phyloP scores from a whole-genome alignment of 495 filamentous ascomycete genomes.

The Hypoxylon trugodes region DNA sequence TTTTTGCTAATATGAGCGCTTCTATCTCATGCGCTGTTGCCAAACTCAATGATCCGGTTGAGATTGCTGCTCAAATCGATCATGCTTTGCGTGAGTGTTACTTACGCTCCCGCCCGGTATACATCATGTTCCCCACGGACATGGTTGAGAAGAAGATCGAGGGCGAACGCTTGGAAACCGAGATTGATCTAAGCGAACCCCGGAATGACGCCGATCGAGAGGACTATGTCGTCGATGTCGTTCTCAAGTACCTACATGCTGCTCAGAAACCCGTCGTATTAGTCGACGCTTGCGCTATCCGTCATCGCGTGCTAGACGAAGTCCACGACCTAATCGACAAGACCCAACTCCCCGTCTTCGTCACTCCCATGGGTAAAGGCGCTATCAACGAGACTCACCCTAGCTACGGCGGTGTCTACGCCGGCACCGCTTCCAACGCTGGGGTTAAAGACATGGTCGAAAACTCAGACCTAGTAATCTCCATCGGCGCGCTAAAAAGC shows the following conservation, averaged over 20 bases:
- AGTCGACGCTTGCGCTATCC: slow-evolving; percentile 90
- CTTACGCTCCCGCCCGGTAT: slow-evolving; percentile 77
- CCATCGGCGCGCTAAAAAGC: slow-evolving; percentile 80
- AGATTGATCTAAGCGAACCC: slow-evolving; percentile 71
- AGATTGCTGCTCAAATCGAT: slow-evolving; percentile 80
- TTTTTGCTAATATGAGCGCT: slow-evolving; percentile 81
- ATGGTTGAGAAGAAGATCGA: slow-evolving; percentile 83
- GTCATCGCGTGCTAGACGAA: slow-evolving; percentile 78
- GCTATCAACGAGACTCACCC: slow-evolving; percentile 80
- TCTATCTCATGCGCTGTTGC: slow-evolving; percentile 75
- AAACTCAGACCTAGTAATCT: slow-evolving; percentile 81
- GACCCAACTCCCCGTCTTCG: slow-evolving; percentile 81
- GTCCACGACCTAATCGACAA: slow-evolving; percentile 79
- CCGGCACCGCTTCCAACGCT: slow-evolving; percentile 76
- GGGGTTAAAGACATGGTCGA: slow-evolving; percentile 80
- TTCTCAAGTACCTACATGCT: slow-evolving; percentile 77
- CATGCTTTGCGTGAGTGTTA: slow-evolving; percentile 81
- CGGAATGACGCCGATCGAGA: slow-evolving; percentile 76
- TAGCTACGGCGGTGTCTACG: slow-evolving; percentile 87
- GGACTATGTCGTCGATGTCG: slow-evolving; percentile 82
- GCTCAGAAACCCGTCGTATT: slow-evolving; percentile 83
- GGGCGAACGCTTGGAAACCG: slow-evolving; percentile 68
- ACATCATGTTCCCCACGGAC: slow-evolving; percentile 87
- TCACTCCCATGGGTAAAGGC: slow-evolving; percentile 92
- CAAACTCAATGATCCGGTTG: slow-evolving; percentile 71